Percentiles rank a stretch among this genome's conserved stretches.
Evolutionary conservation across 495 filamentous ascomycete species (phyloP).

Genomic region (Hamigera avellanea): DNA sequence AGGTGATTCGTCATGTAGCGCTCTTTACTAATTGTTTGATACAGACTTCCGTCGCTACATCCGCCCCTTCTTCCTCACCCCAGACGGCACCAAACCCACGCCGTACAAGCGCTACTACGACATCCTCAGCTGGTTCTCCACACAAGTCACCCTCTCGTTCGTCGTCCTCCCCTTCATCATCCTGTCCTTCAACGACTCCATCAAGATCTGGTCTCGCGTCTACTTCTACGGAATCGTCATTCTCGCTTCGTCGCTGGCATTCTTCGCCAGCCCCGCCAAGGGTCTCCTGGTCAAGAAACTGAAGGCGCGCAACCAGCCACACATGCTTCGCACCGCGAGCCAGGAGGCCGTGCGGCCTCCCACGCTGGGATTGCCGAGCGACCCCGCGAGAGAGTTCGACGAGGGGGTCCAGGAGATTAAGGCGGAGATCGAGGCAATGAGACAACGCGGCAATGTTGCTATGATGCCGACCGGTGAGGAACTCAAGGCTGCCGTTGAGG

Average conservation of each 20-base stretch:
- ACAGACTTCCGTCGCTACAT: constrained; percentile 78
- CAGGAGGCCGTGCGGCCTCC: constrained; percentile 33
- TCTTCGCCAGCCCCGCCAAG: constrained; percentile 75
- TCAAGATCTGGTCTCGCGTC: constrained; percentile 70
- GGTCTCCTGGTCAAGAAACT: constrained; percentile 43
- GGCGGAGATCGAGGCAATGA: constrained; percentile 52
- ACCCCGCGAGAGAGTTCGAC: constrained; percentile 65
- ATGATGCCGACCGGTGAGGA: constrained; percentile 36
- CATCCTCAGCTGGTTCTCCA: constrained; percentile 62
- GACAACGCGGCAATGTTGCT: constrained; percentile 37
- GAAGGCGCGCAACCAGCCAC: constrained; percentile 41
- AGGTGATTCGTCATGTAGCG: no score
- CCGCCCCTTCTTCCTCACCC: constrained; percentile 85
- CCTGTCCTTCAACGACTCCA: constrained; percentile 52
- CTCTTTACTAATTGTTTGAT: no score
- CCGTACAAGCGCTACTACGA: constrained; percentile 81
- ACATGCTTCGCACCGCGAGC: constrained; percentile 15
- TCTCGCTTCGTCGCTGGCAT: constrained; percentile 48
- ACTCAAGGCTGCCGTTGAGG: constrained; percentile 33
- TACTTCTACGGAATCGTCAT: constrained; percentile 77
- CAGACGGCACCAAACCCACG: constrained; percentile 51
- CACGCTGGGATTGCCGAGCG: constrained; percentile 64
- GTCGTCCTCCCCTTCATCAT: constrained; percentile 73
- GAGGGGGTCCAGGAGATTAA: constrained; percentile 69
- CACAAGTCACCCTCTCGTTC: constrained; percentile 78